A percentile compares a stretch with the other conserved stretches of the same genome.
Evolutionary conservation across 2,329 filamentous ascomycete genomes (phyloP).

Genomic region (Trichoderma sp.): DNA sequence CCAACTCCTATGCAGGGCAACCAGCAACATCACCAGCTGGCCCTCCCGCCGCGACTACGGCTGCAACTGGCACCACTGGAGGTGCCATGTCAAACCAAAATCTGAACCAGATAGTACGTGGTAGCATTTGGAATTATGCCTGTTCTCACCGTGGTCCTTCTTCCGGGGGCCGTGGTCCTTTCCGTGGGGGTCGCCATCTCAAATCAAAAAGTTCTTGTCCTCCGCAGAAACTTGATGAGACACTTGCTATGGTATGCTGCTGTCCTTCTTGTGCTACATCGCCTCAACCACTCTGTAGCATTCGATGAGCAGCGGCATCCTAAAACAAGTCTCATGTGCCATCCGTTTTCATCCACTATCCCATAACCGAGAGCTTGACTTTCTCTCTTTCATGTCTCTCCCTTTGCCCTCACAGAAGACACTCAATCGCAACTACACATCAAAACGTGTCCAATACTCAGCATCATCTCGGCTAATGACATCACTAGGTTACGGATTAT

Average conservation of each 20-base stretch:
- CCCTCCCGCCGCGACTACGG: slow-evolving; percentile 31
- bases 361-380: neutral
- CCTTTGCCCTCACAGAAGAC: neutral
- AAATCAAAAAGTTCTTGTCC: neutral
- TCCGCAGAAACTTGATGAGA: neutral
- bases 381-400: neutral
- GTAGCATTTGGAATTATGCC: slow-evolving; percentile 23
- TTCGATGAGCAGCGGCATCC: neutral
- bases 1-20: slow-evolving; percentile 33
- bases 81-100: slow-evolving; percentile 75
- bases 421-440: neutral
- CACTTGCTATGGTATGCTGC: neutral
- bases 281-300: neutral
- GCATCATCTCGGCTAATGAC: slow-evolving; percentile 18
- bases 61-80: slow-evolving; percentile 28
- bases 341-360: neutral
- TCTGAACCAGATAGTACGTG: slow-evolving; percentile 88
- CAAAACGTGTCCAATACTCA: neutral
- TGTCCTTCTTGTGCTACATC: neutral
- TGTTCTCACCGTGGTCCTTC: neutral
- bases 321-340: neutral
- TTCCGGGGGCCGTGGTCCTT: neutral
- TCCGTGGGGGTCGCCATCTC: neutral
- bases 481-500: slow-evolving; percentile 76
- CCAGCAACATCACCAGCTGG: slow-evolving; percentile 34